Evolutionary conservation across 2,329 filamentous ascomycete genomes (phyloP), one percentile per base, ranked within the genome.

Genomic region (Cucurbitaria berberidis): DNA sequence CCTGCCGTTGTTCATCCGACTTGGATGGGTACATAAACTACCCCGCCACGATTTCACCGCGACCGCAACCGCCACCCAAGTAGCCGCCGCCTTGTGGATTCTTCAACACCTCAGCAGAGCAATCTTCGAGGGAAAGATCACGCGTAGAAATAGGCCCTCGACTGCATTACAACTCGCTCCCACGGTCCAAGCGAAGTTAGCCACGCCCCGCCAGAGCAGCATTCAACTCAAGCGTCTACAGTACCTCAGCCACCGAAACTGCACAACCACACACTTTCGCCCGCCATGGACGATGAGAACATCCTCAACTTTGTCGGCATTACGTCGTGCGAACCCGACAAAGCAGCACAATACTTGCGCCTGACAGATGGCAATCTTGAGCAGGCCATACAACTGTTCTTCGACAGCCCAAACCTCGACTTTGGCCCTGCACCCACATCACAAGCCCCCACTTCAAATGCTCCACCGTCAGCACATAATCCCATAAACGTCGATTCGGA

Each of bases 301-400:
- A 84, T 97, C 64, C 84, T 85, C 59, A 86, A 87, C 68, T 97
- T 99, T 74, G 86, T 87, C 68, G 82, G 84, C 76, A 89, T 99
- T 73, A 98, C 95, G 34, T 88, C 87, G 63, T 85, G 89, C 53
- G 86, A 82, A 57, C 83, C 87, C 24, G 82, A 88, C 61, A 86
- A 93, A 59, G 95, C 93, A 26, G 84, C 86, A 57, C 89, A 90
- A 63, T 96, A 96, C 75, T 84, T 98, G 42, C 84, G 89, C 65
- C 84, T 99, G 71, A 88, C 92, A n/a, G 89, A 91, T 64, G 87
- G 87, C 67, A 89, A 96, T 71, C 80, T 93, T 45, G 87, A 91
- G 75, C 89, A 93, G 69, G 95, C 95, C 22, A 88, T 97, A 66
- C 86, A 91, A 69, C 86, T 98, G 11, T 99, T 87, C 78, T 98